Percentiles rank a stretch among this genome's conserved stretches.
phyloP scores from a whole-genome alignment of 2,329 filamentous ascomycete species.

The Endothia cerciana region DNA sequence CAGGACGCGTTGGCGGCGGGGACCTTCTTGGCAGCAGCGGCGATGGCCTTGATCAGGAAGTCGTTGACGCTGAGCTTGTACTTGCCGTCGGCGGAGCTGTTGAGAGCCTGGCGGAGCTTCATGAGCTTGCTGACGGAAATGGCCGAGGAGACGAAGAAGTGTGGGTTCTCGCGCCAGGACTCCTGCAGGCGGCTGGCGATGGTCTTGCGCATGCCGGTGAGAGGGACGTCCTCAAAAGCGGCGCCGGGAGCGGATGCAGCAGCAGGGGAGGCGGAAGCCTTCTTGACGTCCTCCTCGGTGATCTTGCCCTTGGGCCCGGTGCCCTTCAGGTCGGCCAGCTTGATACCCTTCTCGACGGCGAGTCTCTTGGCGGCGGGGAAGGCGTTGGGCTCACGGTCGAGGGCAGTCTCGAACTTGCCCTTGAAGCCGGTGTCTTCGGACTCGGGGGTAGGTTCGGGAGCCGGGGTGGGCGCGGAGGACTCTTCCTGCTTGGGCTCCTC shows the following conservation, averaged over 20 bases:
- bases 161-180: conserved; percentile 91
- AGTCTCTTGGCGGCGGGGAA: conserved; percentile 77
- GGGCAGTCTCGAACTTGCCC: conserved; percentile 78
- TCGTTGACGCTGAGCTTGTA: conserved; percentile 99
- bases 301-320: conserved; percentile 84
- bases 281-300: conserved; percentile 92
- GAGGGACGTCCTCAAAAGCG: conserved; percentile 80
- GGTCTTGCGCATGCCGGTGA: conserved; percentile 95
- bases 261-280: conserved; percentile 63
- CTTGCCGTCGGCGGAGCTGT: conserved; percentile 83
- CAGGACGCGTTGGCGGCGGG: conserved; percentile 96
- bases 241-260: conserved; percentile 59
- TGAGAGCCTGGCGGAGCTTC: conserved; percentile 93
- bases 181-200: conserved; percentile 90
- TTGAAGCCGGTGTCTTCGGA: conserved; percentile 72
- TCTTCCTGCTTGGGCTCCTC: conserved; percentile 68
- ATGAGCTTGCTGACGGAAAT: conserved; percentile 94
- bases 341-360: conserved; percentile 82
- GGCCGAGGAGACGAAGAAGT: conserved; percentile 93
- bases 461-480: conserved; percentile 55
- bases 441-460: conserved; percentile 56
- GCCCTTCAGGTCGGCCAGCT: conserved; percentile 80
- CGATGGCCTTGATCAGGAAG: conserved; percentile 97
- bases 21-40: conserved; percentile 86
- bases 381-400: conserved; percentile 80